Percentiles rank a stretch among this genome's conserved stretches.
phyloP scores from a whole-genome alignment of 257 asterid species.

The Penstemon barbatus region DNA sequence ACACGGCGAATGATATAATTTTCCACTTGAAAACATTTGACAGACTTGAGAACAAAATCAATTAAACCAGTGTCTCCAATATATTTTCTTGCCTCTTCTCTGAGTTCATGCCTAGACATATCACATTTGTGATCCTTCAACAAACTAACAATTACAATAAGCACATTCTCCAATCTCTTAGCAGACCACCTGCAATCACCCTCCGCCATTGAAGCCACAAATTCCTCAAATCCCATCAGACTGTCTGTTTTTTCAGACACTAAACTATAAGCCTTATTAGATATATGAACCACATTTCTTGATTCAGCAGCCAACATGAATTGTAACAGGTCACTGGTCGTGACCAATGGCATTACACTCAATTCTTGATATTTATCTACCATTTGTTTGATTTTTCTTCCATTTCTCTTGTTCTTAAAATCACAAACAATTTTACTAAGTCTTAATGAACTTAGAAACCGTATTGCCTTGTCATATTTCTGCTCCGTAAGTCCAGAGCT shows the following conservation, averaged over 20 bases:
- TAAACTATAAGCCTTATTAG: slow-evolving; percentile 4
- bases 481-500: slow-evolving; percentile 44
- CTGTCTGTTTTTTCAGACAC: slow-evolving; percentile 28
- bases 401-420: slow-evolving; percentile 36
- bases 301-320: slow-evolving; percentile 50
- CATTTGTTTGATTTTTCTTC: slow-evolving; percentile 41
- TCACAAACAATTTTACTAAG: slow-evolving; percentile 46
- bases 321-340: slow-evolving; percentile 55
- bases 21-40: slow-evolving; percentile 55
- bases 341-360: slow-evolving; percentile 47
- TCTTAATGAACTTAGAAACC: slow-evolving; percentile 42
- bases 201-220: slow-evolving; percentile 48
- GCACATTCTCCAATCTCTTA: slow-evolving; percentile 52
- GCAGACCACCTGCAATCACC: slow-evolving; percentile 71
- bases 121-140: slow-evolving; percentile 48
- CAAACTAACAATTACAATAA: slow-evolving; percentile 48
- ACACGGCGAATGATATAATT: slow-evolving; percentile 54
- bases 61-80: slow-evolving; percentile 91
- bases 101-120: slow-evolving; percentile 63
- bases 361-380: slow-evolving; percentile 44
- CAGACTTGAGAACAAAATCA: slow-evolving; percentile 77
- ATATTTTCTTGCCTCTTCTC: slow-evolving; percentile 57
- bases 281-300: slow-evolving; percentile 23
- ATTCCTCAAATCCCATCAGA: slow-evolving; percentile 36
- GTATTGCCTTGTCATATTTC: slow-evolving; percentile 40